Percentiles rank a stretch among this genome's conserved stretches.
Evolutionary conservation across 768 basidiomycete genomes (phyloP).

Genomic region (Dictyophora rubrovolvata): DNA sequence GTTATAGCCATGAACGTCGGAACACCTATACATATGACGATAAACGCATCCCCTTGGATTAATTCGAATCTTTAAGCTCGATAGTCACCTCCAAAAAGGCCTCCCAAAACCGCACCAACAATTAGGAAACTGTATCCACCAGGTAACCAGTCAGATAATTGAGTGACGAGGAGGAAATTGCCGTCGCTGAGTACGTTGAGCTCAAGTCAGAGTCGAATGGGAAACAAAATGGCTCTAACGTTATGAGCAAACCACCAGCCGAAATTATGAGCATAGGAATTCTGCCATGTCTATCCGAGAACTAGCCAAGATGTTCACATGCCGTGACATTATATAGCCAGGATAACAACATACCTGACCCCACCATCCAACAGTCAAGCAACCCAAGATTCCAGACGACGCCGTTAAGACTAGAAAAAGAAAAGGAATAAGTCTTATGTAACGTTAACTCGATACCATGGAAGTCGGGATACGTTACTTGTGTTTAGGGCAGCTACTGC

Average conservation of each 20-base stretch:
- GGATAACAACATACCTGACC: conserved; percentile 24
- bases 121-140: conserved; percentile 78
- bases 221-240: conserved; percentile 16
- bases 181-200: conserved; percentile 33
- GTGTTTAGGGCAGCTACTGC: conserved; percentile 56
- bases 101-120: conserved; percentile 55
- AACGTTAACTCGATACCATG: not conserved
- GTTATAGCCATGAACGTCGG: conserved; percentile 38
- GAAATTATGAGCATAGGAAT: conserved; percentile 52
- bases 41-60: conserved; percentile 18
- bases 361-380: conserved; percentile 82
- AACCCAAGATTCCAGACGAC: conserved; percentile 60
- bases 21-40: conserved; percentile 32
- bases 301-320: conserved; percentile 24
- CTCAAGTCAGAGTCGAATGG: not conserved
- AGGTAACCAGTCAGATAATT: conserved; percentile 49
- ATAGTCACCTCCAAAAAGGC: conserved; percentile 56
- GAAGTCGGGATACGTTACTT: conserved; percentile 25
- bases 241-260: conserved; percentile 47
- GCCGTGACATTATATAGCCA: not conserved
- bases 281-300: conserved; percentile 73
- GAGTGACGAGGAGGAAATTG: conserved; percentile 56
- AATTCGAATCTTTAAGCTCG: conserved; percentile 12
- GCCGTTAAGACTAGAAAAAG: conserved; percentile 43
- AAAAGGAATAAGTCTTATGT: not conserved